phyloP scores from a whole-genome alignment of 2,329 filamentous ascomycete species.

The Podosphaera fusca region DNA sequence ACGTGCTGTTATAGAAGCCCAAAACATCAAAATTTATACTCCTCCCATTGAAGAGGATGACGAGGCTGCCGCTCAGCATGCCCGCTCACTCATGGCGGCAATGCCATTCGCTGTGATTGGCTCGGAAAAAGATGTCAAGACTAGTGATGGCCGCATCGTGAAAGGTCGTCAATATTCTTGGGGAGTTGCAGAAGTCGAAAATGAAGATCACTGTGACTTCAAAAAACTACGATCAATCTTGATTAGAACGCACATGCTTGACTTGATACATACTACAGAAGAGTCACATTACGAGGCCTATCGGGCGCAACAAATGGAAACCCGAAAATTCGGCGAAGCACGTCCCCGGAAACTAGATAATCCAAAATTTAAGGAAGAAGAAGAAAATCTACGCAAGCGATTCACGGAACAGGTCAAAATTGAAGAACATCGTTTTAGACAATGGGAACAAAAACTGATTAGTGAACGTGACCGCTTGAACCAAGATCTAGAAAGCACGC shows the following conservation, averaged over 20 bases:
- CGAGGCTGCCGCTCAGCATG: constrained; percentile 84
- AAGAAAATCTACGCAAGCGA: constrained; percentile 91
- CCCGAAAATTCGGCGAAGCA: constrained; percentile 94
- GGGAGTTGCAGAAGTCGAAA: constrained; percentile 98
- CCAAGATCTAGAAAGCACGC: constrained; percentile 97
- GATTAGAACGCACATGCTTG: constrained; percentile 98
- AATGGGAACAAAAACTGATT: constrained; percentile 99
- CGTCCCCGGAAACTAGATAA: constrained; percentile 96
- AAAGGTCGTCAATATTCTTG: constrained; percentile 98
- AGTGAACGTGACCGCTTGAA: constrained; percentile 95
- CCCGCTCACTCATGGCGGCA: constrained; percentile 77
- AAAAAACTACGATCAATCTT: constrained; percentile 98
- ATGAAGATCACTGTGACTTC: constrained; percentile 99
- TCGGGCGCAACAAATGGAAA: constrained; percentile 99
- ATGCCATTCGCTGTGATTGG: constrained; percentile 99
- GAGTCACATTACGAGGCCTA: constrained; percentile 99
- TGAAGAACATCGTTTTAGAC: constrained; percentile 95
- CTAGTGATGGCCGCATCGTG: constrained; percentile 80
- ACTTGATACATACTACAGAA: constrained; percentile 98
- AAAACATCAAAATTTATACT: constrained; percentile 99
- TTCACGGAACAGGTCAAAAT: constrained; percentile 99
- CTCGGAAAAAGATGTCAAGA: constrained; percentile 98
- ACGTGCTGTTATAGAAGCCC: constrained; percentile 82
- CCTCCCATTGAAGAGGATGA: constrained; percentile 96
- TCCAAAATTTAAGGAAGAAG: constrained; percentile 99